Percentiles rank a stretch among this genome's conserved stretches.
These are phyloP conservation scores for Mycena crocata DNA, from an alignment of 768 basidiomycete genomes.

Conservation along the genomic window DNA sequence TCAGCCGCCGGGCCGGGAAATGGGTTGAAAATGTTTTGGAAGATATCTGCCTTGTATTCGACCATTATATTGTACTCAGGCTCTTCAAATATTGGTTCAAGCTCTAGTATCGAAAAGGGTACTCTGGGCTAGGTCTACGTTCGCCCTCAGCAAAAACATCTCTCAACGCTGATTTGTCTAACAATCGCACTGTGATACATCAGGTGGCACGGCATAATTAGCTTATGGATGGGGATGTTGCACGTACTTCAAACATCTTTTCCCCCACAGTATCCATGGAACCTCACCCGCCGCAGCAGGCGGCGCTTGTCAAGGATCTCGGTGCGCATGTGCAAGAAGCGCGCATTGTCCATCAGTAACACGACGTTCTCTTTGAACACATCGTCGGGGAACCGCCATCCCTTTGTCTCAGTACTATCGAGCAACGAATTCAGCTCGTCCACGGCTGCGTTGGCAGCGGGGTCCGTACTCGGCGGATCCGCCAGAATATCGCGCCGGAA, in stretches of 20 bases:
- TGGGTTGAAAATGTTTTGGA: too few species aligned
- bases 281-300: constrained; percentile 7
- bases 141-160: too few species aligned
- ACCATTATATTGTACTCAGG: too few species aligned
- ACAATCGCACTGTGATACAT: too few species aligned
- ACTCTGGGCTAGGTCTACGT: too few species aligned
- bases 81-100: too few species aligned
- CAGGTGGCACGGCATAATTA: too few species aligned
- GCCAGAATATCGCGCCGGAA: constrained; percentile 11
- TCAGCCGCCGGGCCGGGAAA: too few species aligned
- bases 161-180: too few species aligned
- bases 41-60: too few species aligned
- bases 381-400: constrained; percentile 16
- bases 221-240: too few species aligned
- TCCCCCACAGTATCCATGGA: neutral
- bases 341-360: constrained; percentile 8
- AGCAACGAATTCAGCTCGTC: constrained; percentile 3
- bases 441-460: constrained; percentile 8
- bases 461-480: constrained; percentile 6
- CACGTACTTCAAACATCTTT: neutral
- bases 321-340: constrained; percentile 17
- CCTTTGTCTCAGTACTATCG: neutral
- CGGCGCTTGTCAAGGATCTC: constrained; percentile 12
- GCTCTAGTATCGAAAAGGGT: too few species aligned
- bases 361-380: constrained; percentile 7